phyloP scores from a whole-genome alignment of 169 alveolate genomes.

The Plasmodium inui region DNA sequence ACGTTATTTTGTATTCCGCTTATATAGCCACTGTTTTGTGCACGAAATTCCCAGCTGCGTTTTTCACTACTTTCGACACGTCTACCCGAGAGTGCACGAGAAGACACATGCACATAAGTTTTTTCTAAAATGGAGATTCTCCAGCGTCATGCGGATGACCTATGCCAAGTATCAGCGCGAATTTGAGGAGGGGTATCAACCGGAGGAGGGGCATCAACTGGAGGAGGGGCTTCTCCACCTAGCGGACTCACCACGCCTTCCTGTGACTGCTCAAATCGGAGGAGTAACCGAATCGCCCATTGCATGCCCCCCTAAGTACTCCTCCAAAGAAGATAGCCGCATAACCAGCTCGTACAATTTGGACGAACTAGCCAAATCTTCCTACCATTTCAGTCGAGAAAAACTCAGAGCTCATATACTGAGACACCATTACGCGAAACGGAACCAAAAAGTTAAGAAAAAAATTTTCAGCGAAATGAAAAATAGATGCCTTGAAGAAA shows the following conservation, averaged over 20 bases:
- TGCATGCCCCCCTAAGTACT: not conserved
- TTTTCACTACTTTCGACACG: conserved; percentile 22
- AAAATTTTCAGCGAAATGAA: conserved; percentile 28
- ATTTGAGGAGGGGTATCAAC: too few species aligned
- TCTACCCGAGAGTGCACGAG: not conserved
- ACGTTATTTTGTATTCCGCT: conserved; percentile 35
- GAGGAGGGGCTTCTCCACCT: not conserved
- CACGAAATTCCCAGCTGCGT: conserved; percentile 23
- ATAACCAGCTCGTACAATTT: conserved; percentile 3
- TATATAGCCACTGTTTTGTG: conserved; percentile 4
- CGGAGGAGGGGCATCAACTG: not conserved
- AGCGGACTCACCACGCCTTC: not conserved
- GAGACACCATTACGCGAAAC: conserved; percentile 7
- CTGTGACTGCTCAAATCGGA: not conserved
- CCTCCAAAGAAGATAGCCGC: not conserved
- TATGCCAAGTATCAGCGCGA: not conserved
- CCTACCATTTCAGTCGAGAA: conserved; percentile 12
- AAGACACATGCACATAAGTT: not conserved
- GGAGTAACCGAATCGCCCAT: not conserved
- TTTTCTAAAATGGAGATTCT: conserved; percentile 21
- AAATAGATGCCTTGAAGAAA: conserved; percentile 24
- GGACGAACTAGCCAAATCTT: conserved; percentile 5
- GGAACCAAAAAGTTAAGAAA: conserved; percentile 17
- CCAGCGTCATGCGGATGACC: not conserved
- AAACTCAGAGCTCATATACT: conserved; percentile 8